phyloP scores from a whole-genome alignment of 371 early-diverging fungal species.

The Zopfochytrium polystomum region DNA sequence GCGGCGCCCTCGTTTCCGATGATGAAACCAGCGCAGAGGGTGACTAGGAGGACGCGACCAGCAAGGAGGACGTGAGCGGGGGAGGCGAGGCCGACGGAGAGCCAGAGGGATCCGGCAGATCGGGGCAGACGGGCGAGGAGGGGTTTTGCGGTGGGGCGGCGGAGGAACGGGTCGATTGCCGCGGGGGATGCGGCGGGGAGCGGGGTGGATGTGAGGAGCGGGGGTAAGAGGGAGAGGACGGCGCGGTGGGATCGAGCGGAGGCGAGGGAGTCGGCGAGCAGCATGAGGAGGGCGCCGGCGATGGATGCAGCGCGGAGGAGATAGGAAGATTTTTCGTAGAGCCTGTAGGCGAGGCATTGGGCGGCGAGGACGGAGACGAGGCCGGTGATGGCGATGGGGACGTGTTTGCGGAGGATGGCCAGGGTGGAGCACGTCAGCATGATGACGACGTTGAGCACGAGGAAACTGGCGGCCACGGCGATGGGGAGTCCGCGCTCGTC shows the following conservation, averaged over 20 bases:
- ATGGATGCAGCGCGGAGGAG: too few species aligned
- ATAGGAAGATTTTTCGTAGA: too few species aligned
- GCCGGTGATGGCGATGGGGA: slow-evolving; percentile 77
- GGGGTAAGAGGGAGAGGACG: too few species aligned
- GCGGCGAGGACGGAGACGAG: too few species aligned
- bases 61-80: slow-evolving; percentile 80
- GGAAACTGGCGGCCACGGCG: slow-evolving; percentile 72
- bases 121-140: slow-evolving; percentile 74
- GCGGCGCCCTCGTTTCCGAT: slow-evolving; percentile 77
- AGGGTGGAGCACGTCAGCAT: slow-evolving; percentile 77
- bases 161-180: too few species aligned
- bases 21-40: slow-evolving; percentile 81
- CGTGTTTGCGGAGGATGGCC: slow-evolving; percentile 70
- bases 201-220: too few species aligned
- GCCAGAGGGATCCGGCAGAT: background rate
- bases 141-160: too few species aligned
- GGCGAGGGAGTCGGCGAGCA: too few species aligned
- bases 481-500: slow-evolving; percentile 59
- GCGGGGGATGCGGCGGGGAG: too few species aligned
- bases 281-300: too few species aligned
- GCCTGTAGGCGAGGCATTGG: too few species aligned
- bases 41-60: slow-evolving; percentile 85
- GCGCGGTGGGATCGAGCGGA: too few species aligned
- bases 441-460: slow-evolving; percentile 68
- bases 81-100: slow-evolving; percentile 69